Evolutionary conservation across 2,329 filamentous ascomycete genomes (phyloP).

Genomic region (Lasiodiplodia gonubiensis): DNA sequence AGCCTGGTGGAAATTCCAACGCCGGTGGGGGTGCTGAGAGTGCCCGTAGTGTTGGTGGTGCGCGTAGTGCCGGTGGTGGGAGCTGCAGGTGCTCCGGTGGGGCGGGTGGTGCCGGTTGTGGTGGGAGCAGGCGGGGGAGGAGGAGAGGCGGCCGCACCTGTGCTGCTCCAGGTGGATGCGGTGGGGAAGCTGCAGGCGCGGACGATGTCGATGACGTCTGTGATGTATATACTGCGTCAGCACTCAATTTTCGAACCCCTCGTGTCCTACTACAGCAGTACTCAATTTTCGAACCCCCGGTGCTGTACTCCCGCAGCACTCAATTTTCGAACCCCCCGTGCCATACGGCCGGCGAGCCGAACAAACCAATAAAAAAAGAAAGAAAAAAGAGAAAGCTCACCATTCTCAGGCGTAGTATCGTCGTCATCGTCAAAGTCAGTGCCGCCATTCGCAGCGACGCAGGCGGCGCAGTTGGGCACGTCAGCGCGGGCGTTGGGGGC

Average conservation of each 20-base stretch:
- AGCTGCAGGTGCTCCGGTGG: not conserved
- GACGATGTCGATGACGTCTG: slow-evolving; percentile 40
- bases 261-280: too few species aligned
- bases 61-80: slow-evolving; percentile 6
- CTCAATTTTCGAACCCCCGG: too few species aligned
- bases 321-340: too few species aligned
- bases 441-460: slow-evolving; percentile 32
- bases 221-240: too few species aligned
- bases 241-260: too few species aligned
- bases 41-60: not conserved
- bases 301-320: too few species aligned
- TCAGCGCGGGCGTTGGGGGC: slow-evolving; percentile 36
- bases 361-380: too few species aligned
- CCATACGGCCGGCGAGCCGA: too few species aligned
- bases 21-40: not conserved
- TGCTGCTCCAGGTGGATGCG: slow-evolving; percentile 35
- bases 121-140: not conserved
- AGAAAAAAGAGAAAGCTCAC: slow-evolving; percentile 5
- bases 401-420: slow-evolving; percentile 33
- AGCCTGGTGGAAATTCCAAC: not conserved
- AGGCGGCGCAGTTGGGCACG: slow-evolving; percentile 41
- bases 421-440: slow-evolving; percentile 34
- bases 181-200: slow-evolving; percentile 40
- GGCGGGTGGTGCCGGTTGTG: slow-evolving; percentile 22
- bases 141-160: slow-evolving; percentile 16